These are phyloP conservation scores for Pseudopyricularia javanii DNA, from an alignment of 2,329 filamentous ascomycete genomes.

Conservation along the genomic window DNA sequence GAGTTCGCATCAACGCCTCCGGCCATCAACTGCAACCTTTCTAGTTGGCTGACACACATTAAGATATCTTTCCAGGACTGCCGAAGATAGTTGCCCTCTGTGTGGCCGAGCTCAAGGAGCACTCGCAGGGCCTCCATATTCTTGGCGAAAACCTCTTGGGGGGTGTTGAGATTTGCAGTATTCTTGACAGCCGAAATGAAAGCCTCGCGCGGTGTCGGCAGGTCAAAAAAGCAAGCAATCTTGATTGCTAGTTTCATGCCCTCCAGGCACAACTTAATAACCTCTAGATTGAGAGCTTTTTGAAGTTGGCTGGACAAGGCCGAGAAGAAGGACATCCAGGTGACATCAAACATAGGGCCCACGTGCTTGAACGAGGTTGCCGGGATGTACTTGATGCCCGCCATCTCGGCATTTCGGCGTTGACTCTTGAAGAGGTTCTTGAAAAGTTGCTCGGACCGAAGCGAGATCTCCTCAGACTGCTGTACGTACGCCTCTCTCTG, in stretches of 20 bases:
- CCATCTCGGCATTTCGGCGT: conserved; percentile 61
- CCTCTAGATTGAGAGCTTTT: conserved; percentile 83
- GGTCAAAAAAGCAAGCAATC: conserved; percentile 85
- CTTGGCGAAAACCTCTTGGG: conserved; percentile 90
- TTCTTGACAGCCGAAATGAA: conserved; percentile 90
- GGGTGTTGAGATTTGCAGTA: conserved; percentile 90
- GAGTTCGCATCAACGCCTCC: conserved; percentile 87
- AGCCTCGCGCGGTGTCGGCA: conserved; percentile 85
- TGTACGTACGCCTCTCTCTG: conserved; percentile 89
- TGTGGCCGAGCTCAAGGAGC: conserved; percentile 81
- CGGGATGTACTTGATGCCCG: conserved; percentile 68
- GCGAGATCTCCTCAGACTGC: conserved; percentile 82
- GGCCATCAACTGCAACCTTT: conserved; percentile 87
- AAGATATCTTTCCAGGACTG: conserved; percentile 93
- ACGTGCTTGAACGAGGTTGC: conserved; percentile 91
- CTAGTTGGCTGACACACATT: conserved; percentile 89
- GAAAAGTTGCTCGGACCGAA: conserved; percentile 70
- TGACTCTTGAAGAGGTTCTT: conserved; percentile 88
- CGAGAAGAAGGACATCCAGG: conserved; percentile 98
- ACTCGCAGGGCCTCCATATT: conserved; percentile 91
- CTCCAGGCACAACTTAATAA: conserved; percentile 85
- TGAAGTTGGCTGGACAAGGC: conserved; percentile 88
- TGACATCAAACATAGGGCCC: conserved; percentile 96
- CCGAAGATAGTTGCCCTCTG: conserved; percentile 79
- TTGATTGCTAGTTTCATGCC: conserved; percentile 89